These are phyloP conservation scores for Gynostemma pentaphyllum DNA, from an alignment of 306 rosid genomes.

Conservation along the genomic window DNA sequence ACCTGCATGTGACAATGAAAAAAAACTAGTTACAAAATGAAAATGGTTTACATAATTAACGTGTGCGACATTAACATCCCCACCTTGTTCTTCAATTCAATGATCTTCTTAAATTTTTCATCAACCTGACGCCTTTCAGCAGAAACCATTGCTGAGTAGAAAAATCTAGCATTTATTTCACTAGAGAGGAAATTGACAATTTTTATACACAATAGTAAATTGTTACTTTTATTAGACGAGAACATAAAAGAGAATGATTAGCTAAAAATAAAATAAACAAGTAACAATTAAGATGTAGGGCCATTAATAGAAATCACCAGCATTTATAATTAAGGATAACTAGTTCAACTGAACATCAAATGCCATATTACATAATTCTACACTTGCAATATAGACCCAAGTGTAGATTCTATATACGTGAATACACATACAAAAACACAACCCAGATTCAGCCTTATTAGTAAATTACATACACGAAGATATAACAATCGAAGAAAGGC, in stretches of 20 bases:
- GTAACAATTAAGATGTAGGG: not conserved
- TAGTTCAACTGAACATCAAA: not conserved
- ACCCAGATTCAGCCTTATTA: not conserved
- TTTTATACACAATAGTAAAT: too few relatives aligned
- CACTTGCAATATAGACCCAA: not conserved
- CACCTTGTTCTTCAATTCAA: constrained; percentile 86
- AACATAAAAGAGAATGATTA: not conserved
- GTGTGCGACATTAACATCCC: not conserved
- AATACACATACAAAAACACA: not conserved
- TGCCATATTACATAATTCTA: not conserved
- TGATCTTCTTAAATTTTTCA: constrained; percentile 69
- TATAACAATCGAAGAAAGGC: not conserved
- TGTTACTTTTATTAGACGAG: too few relatives aligned
- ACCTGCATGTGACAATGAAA: constrained; percentile 35
- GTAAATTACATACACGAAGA: not conserved
- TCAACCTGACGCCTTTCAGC: constrained; percentile 94
- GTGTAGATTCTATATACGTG: not conserved
- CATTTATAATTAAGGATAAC: not conserved
- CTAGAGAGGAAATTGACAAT: constrained; percentile 32
- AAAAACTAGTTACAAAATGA: not conserved
- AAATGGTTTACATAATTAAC: not conserved
- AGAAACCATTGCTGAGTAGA: constrained; percentile 93
- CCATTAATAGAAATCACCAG: not conserved
- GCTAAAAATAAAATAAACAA: not conserved
- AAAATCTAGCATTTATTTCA: constrained; percentile 92